Percentiles rank a stretch among this genome's conserved stretches.
Conservation (phyloP, 2,329 filamentous ascomycete species). For the Colletotrichum destructivum region DNA sequence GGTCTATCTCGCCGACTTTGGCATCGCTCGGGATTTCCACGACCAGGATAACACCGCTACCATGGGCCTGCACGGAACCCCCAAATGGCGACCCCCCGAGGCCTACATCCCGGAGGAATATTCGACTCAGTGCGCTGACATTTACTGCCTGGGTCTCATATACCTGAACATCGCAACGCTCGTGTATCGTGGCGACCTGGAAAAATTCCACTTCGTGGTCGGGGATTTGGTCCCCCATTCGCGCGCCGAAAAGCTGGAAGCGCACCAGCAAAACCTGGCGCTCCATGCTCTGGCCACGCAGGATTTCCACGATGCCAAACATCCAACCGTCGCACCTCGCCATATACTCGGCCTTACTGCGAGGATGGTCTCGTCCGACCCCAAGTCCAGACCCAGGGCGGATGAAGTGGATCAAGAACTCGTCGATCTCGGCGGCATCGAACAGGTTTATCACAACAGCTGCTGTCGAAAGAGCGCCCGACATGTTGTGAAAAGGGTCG, state of each 20-base stretch:
- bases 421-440: conserved; percentile 61
- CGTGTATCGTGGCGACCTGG: conserved; percentile 57
- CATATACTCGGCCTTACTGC: conserved; percentile 57
- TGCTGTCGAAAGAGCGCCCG: conserved; percentile 59
- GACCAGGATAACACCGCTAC: conserved; percentile 62
- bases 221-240: conserved; percentile 50
- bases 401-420: conserved; percentile 58
- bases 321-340: conserved; percentile 57
- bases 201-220: conserved; percentile 53
- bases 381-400: conserved; percentile 52
- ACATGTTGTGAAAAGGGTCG: conserved; percentile 55
- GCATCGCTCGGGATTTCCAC: conserved; percentile 63
- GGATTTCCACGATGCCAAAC: conserved; percentile 54
- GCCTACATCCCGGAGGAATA: conserved; percentile 54
- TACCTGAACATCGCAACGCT: conserved; percentile 61
- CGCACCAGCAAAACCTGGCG: conserved; percentile 53
- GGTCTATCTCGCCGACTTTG: conserved; percentile 66
- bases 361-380: conserved; percentile 53
- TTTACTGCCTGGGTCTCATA: conserved; percentile 64
- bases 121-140: conserved; percentile 64
- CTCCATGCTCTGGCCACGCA: conserved; percentile 55
- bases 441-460: conserved; percentile 62
- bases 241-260: conserved; percentile 53
- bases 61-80: conserved; percentile 57
- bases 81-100: conserved; percentile 63